These are phyloP conservation scores for Candida neerlandica DNA, from an alignment of 1,139 yeast genomes.

Conservation along the genomic window DNA sequence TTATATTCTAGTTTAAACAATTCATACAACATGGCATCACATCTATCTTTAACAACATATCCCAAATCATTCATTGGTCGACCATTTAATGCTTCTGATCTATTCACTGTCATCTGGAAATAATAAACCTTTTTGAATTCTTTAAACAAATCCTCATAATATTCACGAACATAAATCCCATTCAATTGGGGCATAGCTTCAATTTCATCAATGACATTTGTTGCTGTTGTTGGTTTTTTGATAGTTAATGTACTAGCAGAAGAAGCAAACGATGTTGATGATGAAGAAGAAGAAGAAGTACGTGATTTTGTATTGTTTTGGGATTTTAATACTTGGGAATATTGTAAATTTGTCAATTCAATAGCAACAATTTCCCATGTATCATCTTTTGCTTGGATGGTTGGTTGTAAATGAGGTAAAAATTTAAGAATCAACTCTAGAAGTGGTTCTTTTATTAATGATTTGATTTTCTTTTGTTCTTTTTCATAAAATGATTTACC, in stretches of 20 bases:
- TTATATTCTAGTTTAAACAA: slow-evolving; percentile 23
- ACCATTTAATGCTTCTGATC: background rate
- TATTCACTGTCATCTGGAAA: background rate
- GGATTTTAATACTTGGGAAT: slow-evolving; percentile 7
- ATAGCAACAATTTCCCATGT: slow-evolving; percentile 42
- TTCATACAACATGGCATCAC: slow-evolving; percentile 27
- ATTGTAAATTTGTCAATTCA: slow-evolving; percentile 19
- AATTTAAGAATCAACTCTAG: slow-evolving; percentile 32
- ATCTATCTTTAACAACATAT: slow-evolving; percentile 11
- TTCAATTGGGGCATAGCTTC: slow-evolving; percentile 35
- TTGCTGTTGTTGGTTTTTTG: slow-evolving; percentile 10
- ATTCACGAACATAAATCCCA: slow-evolving; percentile 31
- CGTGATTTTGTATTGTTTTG: background rate
- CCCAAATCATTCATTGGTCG: background rate
- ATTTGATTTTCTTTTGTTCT: slow-evolving; percentile 29
- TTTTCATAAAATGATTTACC: slow-evolving; percentile 31
- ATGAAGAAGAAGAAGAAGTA: background rate
- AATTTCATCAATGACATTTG: slow-evolving; percentile 14
- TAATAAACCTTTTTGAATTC: slow-evolving; percentile 13
- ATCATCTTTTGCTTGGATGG: slow-evolving; percentile 28
- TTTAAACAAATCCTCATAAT: slow-evolving; percentile 23
- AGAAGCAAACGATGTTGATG: background rate
- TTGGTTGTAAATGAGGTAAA: slow-evolving; percentile 38
- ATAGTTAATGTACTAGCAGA: background rate
- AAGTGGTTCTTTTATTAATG: slow-evolving; percentile 30